These are phyloP conservation scores for Megacollybia marginata DNA, from an alignment of 768 basidiomycete genomes.

Conservation along the genomic window DNA sequence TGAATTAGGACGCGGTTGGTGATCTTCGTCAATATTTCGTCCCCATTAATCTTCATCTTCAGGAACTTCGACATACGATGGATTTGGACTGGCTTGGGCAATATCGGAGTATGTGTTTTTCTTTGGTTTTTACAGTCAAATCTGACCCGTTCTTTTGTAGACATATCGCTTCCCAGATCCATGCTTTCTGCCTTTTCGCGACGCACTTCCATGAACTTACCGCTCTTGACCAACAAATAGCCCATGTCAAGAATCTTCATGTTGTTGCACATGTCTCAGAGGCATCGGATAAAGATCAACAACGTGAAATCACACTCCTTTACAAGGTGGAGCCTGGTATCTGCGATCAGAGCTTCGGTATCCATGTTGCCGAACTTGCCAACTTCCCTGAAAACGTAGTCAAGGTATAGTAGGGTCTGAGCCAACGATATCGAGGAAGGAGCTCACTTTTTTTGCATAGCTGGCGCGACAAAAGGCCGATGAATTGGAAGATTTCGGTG, in stretches of 20 bases:
- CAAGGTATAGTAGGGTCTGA: too few species aligned
- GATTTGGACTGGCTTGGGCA: slow-evolving; percentile 83
- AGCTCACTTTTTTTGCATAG: too few species aligned
- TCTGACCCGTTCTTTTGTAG: slow-evolving; percentile 30
- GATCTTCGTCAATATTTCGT: slow-evolving; percentile 12
- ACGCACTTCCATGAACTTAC: slow-evolving; percentile 99
- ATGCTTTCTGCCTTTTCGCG: slow-evolving; percentile 93
- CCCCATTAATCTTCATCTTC: background rate
- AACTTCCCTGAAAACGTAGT: too few species aligned
- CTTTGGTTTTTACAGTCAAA: background rate
- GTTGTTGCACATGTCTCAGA: slow-evolving; percentile 92
- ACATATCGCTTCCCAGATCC: slow-evolving; percentile 87
- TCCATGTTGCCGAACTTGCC: slow-evolving; percentile 77
- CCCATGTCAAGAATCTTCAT: slow-evolving; percentile 89
- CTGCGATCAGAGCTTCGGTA: slow-evolving; percentile 97
- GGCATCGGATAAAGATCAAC: slow-evolving; percentile 54
- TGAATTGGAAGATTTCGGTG: slow-evolving; percentile 71
- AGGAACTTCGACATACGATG: slow-evolving; percentile 88
- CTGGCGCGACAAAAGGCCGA: too few species aligned
- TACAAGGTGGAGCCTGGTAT: slow-evolving; percentile 96
- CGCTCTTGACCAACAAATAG: slow-evolving; percentile 76
- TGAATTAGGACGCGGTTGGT: slow-evolving; percentile 76
- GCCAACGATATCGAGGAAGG: too few species aligned
- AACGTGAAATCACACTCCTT: slow-evolving; percentile 79
- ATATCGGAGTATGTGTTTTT: slow-evolving; percentile 72